Conservation (phyloP, 768 basidiomycete species). For the Postia placenta region DNA sequence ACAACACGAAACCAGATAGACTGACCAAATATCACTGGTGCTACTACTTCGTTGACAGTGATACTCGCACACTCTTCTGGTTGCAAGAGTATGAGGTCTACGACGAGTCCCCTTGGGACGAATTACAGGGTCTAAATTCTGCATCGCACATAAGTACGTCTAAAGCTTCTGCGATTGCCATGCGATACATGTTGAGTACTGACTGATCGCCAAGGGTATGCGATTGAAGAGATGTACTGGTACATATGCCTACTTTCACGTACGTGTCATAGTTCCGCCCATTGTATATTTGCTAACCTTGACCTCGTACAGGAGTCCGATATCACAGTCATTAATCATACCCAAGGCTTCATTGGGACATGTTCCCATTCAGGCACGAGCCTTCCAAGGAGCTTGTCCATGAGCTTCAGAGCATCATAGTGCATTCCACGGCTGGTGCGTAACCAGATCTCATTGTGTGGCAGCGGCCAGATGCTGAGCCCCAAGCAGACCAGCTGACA, state of each 20-base stretch:
- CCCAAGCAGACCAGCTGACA: slow-evolving; percentile 8
- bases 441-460: no score
- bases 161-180: no score
- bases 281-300: no score
- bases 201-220: slow-evolving; percentile 11
- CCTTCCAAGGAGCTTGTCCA: slow-evolving; percentile 15
- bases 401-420: slow-evolving; percentile 31
- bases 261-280: no score
- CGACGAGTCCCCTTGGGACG: background rate
- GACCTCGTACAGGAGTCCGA: no score
- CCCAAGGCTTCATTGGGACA: slow-evolving; percentile 24
- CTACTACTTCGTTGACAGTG: background rate
- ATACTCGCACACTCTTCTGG: background rate
- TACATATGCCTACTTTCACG: background rate
- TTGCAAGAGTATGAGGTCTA: background rate
- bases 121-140: background rate
- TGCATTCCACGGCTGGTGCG: slow-evolving; percentile 36
- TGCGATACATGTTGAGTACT: no score
- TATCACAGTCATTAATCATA: background rate
- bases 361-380: slow-evolving; percentile 16
- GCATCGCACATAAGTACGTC: background rate
- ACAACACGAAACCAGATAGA: background rate
- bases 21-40: background rate
- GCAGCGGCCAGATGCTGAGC: no score
- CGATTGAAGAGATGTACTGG: slow-evolving; percentile 20